A percentile compares a stretch with the other conserved stretches of the same genome.
Conservation (phyloP, 371 early-diverging fungal species). For the Lichtheimia ornata region DNA sequence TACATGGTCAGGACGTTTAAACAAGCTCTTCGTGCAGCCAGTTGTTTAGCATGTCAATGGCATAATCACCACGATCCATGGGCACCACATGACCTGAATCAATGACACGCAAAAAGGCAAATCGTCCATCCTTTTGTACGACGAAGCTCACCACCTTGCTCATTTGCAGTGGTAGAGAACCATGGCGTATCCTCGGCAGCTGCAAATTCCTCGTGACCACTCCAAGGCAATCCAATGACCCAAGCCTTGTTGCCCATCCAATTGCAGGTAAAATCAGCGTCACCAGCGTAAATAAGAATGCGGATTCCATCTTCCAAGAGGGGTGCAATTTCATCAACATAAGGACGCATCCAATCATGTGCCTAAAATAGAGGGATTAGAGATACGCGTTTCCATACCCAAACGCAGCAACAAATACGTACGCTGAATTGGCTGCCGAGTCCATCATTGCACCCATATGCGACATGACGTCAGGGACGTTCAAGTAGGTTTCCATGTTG, state of each 20-base stretch:
- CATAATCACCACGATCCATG: constrained; percentile 60
- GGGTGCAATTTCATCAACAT: constrained; percentile 69
- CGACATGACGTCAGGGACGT: constrained; percentile 75
- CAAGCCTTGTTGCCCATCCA: constrained; percentile 96
- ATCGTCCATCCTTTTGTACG: constrained; percentile 54
- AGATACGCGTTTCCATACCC: constrained; percentile 42
- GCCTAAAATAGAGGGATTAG: constrained; percentile 16
- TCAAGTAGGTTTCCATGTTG: constrained; percentile 76
- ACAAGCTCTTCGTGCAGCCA: constrained; percentile 39
- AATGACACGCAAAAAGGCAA: constrained; percentile 87
- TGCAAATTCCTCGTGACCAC: constrained; percentile 68
- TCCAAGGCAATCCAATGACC: constrained; percentile 82
- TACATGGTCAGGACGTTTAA: too few relatives aligned
- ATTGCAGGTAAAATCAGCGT: constrained; percentile 86
- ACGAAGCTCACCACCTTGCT: constrained; percentile 77
- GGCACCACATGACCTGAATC: constrained; percentile 93
- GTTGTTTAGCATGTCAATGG: constrained; percentile 65
- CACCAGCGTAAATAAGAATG: constrained; percentile 89
- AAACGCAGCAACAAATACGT: constrained; percentile 23
- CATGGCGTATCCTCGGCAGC: constrained; percentile 64
- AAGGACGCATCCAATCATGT: constrained; percentile 93
- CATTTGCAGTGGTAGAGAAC: constrained; percentile 25
- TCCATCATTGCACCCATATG: constrained; percentile 69
- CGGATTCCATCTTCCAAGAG: constrained; percentile 79
- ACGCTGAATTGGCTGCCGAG: constrained; percentile 63